Base-by-base conservation (phyloP, 2,329 filamentous ascomycete genomes). In the Arthrobotrys sphaeroides region DNA sequence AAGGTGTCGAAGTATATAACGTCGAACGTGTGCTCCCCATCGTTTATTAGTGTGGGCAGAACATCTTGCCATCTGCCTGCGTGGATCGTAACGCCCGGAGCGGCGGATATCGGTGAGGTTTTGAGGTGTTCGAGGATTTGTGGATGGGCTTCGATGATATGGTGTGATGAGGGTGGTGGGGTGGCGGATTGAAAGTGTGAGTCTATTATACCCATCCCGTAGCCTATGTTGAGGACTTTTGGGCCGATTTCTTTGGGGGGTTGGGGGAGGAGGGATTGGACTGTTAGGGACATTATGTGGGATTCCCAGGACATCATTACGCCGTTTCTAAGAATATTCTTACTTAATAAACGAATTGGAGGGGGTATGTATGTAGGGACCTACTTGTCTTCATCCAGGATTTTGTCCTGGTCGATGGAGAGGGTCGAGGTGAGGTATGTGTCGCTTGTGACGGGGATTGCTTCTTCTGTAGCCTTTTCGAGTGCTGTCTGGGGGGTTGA, bases 1-100 rank as follows among this genome's bases (percentile, higher is more conserved):
- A 98, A 98, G 0, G 95, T 99, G 81, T 99, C 95, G 81, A 97
- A 98, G 84, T 98, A 99, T 78, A 99, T 92, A 26, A 90, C 92
- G 81, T 96, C 92, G 80, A 94, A 94, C 5, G 53, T 62, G 10
- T 89, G 84, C 79, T 90, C 87, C 7, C 90, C 91, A 42, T 88
- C 84, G 73, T 88, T 87, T 0, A 94, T 83, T 5, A 96, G 84
- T 59, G 84, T 84, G 0, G 90, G 90, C 13, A 94, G 84, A 0
- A 95, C 84, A 73, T 95, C 91, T 82, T 96, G 93, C 93, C 93
- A 96, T 78, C 86, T 86, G 1, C 93, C 91, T 38, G 87, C 84
- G 81, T 92, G 88, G 22, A 96, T 87, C 16, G 82, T 82, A 9
- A 87, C 84, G 12, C 84, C 84, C 3, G 83, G 82, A 78, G 85